These are phyloP conservation scores for Podospora tetraspora DNA, from an alignment of 495 filamentous ascomycete species.

Conservation along the genomic window DNA sequence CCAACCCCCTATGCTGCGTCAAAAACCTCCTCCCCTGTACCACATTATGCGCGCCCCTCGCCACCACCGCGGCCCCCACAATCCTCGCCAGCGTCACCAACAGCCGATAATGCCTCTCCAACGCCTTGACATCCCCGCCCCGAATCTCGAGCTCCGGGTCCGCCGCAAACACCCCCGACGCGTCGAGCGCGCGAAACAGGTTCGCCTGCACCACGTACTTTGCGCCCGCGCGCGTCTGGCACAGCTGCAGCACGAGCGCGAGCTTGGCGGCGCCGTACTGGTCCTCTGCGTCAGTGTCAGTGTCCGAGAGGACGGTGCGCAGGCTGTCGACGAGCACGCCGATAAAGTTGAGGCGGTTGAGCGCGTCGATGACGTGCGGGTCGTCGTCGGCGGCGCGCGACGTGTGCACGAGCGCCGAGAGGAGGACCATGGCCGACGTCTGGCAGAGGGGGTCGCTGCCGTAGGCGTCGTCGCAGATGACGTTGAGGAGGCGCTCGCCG, in stretches of 20 bases:
- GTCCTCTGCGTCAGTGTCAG: constrained; percentile 23
- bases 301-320: constrained; percentile 20
- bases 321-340: constrained; percentile 81
- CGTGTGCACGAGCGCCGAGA: constrained; percentile 65
- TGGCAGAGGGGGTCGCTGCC: constrained; percentile 74
- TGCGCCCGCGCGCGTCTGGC: constrained; percentile 73
- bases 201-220: constrained; percentile 77
- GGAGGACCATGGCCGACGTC: constrained; percentile 69
- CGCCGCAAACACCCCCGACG: constrained; percentile 75
- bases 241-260: constrained; percentile 76
- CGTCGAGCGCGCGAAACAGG: constrained; percentile 75
- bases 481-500: constrained; percentile 74
- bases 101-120: constrained; percentile 77
- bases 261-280: constrained; percentile 70
- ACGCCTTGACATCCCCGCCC: constrained; percentile 54
- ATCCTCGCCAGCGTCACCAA: constrained; percentile 77
- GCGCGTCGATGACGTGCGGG: constrained; percentile 64
- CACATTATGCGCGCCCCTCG: constrained; percentile 75
- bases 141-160: constrained; percentile 72
- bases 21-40: constrained; percentile 72
- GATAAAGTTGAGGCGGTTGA: constrained; percentile 84
- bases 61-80: constrained; percentile 70
- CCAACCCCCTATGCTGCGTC: constrained; percentile 67
- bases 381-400: constrained; percentile 48
- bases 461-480: constrained; percentile 90